These are phyloP conservation scores for Cucumis sativus DNA, from an alignment of 306 rosid genomes.

Conservation along the genomic window DNA sequence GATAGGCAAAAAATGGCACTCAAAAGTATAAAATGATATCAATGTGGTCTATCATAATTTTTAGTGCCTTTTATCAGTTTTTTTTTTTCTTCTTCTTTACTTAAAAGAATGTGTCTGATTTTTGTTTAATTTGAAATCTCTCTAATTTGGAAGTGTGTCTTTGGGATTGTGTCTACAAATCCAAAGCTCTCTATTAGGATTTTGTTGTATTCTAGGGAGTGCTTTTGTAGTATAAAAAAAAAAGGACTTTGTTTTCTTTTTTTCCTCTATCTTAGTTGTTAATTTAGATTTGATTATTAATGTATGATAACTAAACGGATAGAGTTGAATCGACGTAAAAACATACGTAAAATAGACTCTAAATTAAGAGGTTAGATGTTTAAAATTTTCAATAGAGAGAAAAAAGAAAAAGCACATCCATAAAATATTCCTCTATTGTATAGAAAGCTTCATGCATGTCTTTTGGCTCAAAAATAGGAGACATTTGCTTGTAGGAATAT, in stretches of 20 bases:
- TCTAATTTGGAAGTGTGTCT: conserved; percentile 24
- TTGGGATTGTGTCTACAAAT: conserved; percentile 24
- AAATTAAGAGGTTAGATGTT: too few relatives aligned
- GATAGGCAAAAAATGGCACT: background rate
- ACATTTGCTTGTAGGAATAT: background rate
- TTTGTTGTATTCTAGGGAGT: conserved; percentile 35
- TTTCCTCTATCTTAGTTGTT: background rate
- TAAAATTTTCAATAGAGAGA: too few relatives aligned
- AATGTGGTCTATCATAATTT: background rate
- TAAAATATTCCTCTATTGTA: background rate
- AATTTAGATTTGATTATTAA: background rate
- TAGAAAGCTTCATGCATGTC: background rate
- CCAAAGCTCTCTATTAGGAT: conserved; percentile 33
- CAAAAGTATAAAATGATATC: background rate
- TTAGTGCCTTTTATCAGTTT: background rate
- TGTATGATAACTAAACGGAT: background rate
- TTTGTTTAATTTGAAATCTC: background rate
- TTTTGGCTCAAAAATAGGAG: background rate
- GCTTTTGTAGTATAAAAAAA: background rate
- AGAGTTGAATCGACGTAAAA: too few relatives aligned
- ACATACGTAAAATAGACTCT: too few relatives aligned
- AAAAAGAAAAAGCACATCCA: background rate
- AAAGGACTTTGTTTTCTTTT: background rate
- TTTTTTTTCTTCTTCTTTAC: background rate
- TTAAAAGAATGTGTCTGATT: background rate